Base-by-base conservation (phyloP, 1,139 yeast species). In the Geotrichum restrictum region DNA sequence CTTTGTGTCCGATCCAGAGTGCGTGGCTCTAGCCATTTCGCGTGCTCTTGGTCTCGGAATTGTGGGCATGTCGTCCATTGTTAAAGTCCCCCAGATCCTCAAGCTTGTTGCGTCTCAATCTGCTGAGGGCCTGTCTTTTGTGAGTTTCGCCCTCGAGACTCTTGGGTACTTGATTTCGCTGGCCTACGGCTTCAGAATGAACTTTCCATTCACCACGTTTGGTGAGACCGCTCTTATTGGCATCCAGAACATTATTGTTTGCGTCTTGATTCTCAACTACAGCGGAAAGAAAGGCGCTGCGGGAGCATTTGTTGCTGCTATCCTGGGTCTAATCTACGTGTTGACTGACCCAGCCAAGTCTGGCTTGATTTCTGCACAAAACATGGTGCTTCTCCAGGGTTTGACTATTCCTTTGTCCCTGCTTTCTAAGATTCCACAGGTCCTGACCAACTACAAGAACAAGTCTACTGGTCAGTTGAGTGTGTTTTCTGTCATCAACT, bases 371-470 rank as follows among this genome's bases (percentile, higher is more conserved):
- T 49, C 60, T 16, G 57, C 62, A 53, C 56, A 56, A 21, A 54
- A 58, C 27, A 62, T 74, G 38, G 42, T 66, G 16, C 56, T 66
- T 1, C 71, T 82, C 55, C 82, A 81, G 59, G 70, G 77, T 16
- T 64, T 77, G 53, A 76, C 77, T 43, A 78, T 81, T 50, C 87
- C 87, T 8, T 64, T 82, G 44, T 70, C 77, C 7, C 70, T 81
- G 18, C 62, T 74, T 18, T 74, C 83, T 45, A 81, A 80, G 62
- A 57, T 81, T 33, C 85, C 85, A 1, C 87, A 82, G 62, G 79
- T 82, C 53, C 61, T 64, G 44, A 67, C 73, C 45, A 81, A 81
- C 61, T 69, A 72, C 59, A 68, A 65, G 48, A 74, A 76, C 61
- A 71, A 74, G 57, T 75, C 82, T 2, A 80, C 85, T 1, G 76